Evolutionary conservation across 306 rosid species (phyloP).

Genomic region (Mimosa bimucronata): DNA sequence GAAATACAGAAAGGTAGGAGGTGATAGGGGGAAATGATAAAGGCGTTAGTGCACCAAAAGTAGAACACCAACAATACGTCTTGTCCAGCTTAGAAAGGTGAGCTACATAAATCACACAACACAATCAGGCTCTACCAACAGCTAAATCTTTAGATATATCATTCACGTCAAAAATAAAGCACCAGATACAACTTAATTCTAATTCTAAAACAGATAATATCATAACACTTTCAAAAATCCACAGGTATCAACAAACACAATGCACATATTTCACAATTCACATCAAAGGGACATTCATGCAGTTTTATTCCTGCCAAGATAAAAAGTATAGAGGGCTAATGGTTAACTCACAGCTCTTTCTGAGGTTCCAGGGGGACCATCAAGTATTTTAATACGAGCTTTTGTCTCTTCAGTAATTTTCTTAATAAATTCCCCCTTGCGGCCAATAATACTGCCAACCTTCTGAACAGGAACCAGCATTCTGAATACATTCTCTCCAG

Average conservation of each 20-base stretch:
- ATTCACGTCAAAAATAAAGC: background rate
- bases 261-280: background rate
- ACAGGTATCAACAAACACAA: slow-evolving; percentile 15
- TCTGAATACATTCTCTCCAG: slow-evolving; percentile 94
- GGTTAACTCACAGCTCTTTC: slow-evolving; percentile 94
- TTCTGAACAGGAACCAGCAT: slow-evolving; percentile 93
- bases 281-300: slow-evolving; percentile 10
- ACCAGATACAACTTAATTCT: background rate
- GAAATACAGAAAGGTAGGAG: background rate
- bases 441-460: slow-evolving; percentile 98
- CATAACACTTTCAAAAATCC: background rate
- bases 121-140: background rate
- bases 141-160: background rate
- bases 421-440: slow-evolving; percentile 93
- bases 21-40: background rate
- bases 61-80: background rate
- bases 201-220: background rate
- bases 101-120: background rate
- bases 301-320: slow-evolving; percentile 17
- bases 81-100: background rate
- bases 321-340: slow-evolving; percentile 9
- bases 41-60: background rate
- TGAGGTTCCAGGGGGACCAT: slow-evolving; percentile 92
- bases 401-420: slow-evolving; percentile 92
- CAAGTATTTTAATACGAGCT: slow-evolving; percentile 92